Base-by-base conservation (phyloP, 345 rosid genomes). In the Streptanthus diversifolius region DNA sequence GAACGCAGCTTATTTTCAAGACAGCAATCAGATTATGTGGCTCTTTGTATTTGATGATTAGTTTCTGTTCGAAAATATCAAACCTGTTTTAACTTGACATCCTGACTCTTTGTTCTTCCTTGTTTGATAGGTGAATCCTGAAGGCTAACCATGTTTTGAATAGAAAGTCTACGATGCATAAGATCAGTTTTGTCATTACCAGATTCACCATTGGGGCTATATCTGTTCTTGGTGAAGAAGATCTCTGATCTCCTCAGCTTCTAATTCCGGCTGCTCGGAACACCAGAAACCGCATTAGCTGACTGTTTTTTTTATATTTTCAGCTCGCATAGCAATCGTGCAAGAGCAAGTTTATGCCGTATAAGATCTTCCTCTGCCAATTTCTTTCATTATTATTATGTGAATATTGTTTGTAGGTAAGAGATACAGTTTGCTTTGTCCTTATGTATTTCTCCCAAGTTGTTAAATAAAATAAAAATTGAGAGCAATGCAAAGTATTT, bases 361-460 rank as follows among this genome's bases (percentile, higher is more conserved):
- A 24, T 55, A 5, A 55, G 43, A 63, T 62, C 45, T 54, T 53
- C 36, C 19, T 65, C 22, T 63, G 64, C 12, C 7, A 12, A 49
- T 24, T 43, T 37, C 19, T 64, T 55, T 64, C 48, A 48, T 56
- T 24, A 56, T 56, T 65, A 35, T 65, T 44, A 64, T 73, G 77
- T 73, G 19, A 73, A 73, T 73, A 65, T 65, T 36, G 14, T 66
- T 55, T 65, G 60, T 73, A 73, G 77, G 51, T 73, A 65, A 15
- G 71, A 17, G 59, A 64, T 64, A 65, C 24, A 64, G 37, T 64
- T 49, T 55, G 51, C 29, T 73, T 25, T 43, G 40, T 65, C 14
- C 56, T 56, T 44, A n/a, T 73, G 27, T 56, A 19, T 21, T 45
- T 64, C 5, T 73, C 8, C 48, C 29, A 64, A 44, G 21, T 64